A percentile compares a stretch with the other conserved stretches of the same genome.
phyloP scores from a whole-genome alignment of 2,329 filamentous ascomycete species.

The Coniosporium tulheliwenetii region DNA sequence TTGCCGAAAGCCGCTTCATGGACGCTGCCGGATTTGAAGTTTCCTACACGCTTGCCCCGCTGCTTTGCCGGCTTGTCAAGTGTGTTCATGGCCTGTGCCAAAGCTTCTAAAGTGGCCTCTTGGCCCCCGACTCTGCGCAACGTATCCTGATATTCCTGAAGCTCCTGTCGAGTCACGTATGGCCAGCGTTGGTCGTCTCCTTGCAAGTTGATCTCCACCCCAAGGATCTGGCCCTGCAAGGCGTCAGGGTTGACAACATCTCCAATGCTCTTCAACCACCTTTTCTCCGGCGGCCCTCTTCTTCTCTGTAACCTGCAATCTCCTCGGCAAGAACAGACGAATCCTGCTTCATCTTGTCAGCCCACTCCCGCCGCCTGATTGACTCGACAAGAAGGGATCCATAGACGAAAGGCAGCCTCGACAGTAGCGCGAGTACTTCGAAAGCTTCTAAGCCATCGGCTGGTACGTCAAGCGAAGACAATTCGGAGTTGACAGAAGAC shows the following conservation, averaged over 20 bases:
- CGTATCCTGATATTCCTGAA: conserved; percentile 55
- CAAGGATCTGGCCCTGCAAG: conserved; percentile 53
- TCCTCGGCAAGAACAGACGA: conserved; percentile 82
- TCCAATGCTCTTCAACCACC: conserved; percentile 78
- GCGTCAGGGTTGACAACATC: conserved; percentile 53
- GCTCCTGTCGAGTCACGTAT: conserved; percentile 54
- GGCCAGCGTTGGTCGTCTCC: conserved; percentile 76
- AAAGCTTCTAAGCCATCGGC: conserved; percentile 68
- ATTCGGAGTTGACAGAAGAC: conserved; percentile 53
- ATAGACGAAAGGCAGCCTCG: conserved; percentile 77
- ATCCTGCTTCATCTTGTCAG: conserved; percentile 75
- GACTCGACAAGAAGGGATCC: conserved; percentile 79
- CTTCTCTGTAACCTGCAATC: conserved; percentile 80
- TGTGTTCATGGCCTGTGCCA: conserved; percentile 63
- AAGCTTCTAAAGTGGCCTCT: conserved; percentile 49
- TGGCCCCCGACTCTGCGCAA: conserved; percentile 53
- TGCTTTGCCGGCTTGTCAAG: conserved; percentile 71
- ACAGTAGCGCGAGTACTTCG: conserved; percentile 63
- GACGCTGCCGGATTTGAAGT: conserved; percentile 91
- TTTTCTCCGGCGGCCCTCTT: conserved; percentile 80
- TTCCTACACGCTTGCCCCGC: conserved; percentile 73
- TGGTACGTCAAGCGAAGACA: conserved; percentile 55
- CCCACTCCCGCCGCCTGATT: conserved; percentile 76
- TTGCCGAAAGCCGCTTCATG: conserved; percentile 81
- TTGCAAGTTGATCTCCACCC: conserved; percentile 72